Evolutionary conservation across 2,329 filamentous ascomycete species (phyloP).

Genomic region (Calycina herbarum): DNA sequence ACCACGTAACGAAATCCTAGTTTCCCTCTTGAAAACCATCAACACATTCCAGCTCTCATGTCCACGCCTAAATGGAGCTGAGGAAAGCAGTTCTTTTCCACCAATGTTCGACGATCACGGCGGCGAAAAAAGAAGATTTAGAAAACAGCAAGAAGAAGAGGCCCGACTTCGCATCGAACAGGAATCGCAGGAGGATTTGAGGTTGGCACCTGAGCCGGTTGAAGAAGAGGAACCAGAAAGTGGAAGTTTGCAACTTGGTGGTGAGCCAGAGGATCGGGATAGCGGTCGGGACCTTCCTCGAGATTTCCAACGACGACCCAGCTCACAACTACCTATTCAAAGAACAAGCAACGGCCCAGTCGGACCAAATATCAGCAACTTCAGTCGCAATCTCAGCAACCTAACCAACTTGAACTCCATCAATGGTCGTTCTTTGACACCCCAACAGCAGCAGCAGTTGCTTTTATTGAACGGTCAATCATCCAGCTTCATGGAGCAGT

Average conservation of each 20-base stretch:
- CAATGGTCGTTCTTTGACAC: conserved; percentile 72
- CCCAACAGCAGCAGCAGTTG: conserved; percentile 74
- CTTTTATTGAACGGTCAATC: conserved; percentile 48
- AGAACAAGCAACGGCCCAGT: conserved; percentile 57
- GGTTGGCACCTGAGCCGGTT: conserved; percentile 47
- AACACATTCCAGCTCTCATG: conserved; percentile 50
- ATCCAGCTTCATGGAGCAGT: conserved; percentile 56
- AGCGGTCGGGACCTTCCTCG: conserved; percentile 48
- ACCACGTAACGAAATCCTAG: conserved; percentile 33
- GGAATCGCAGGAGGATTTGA: conserved; percentile 52
- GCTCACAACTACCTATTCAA: conserved; percentile 77
- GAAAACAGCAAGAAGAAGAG: conserved; percentile 68
- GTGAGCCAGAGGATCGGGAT: conserved; percentile 84
- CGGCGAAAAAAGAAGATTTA: conserved; percentile 75
- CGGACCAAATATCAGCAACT: conserved; percentile 51
- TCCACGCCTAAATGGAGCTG: conserved; percentile 49
- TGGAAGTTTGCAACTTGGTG: conserved; percentile 82
- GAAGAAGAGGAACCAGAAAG: conserved; percentile 78
- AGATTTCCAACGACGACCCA: conserved; percentile 59
- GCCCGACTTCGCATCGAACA: conserved; percentile 52
- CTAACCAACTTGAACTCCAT: conserved; percentile 56
- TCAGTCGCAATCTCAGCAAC: conserved; percentile 49
- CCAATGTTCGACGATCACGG: conserved; percentile 82
- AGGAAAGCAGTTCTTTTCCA: conserved; percentile 57
- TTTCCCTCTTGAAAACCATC: conserved; percentile 47